Evolutionary conservation across 192 early-diverging fungal species (phyloP), one percentile per base, ranked within the genome.

Genomic region (Backusella morwellensis): DNA sequence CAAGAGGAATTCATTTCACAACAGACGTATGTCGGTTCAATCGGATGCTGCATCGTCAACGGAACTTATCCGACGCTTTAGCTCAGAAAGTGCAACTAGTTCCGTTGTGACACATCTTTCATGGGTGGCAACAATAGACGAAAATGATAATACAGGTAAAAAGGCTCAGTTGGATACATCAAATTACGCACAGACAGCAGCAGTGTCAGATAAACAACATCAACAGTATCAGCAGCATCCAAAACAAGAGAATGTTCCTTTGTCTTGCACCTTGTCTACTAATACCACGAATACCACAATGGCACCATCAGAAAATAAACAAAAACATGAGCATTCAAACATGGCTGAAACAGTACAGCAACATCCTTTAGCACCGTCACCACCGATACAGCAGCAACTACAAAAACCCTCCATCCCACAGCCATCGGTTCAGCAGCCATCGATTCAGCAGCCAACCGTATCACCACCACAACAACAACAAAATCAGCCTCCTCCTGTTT

Each of bases 101-200:
- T 47, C 70, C 23, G 70, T 72, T 8, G 70, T 44, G 1, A 50
- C 70, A 17, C 41, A 44, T 47, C 29, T 47, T 34, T 44, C 44
- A 29, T 72, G 40, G 29, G 70, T 29, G 23, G 17, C 34, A 5
- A 12, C 26, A 11, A 29, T 35, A 29, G 66, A 67, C 23, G 34
- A 54, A 1, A 54, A 12, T 29, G 12, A 63, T 54, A 54, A 54
- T 21, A 54, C 23, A 6, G 6, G 47, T 50, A 50, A 50, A 59
- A 59, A 29, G 56, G 6, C 54, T 26, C 23, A 54, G 8, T 54
- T 32, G 15, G 29, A 35, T 2, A 34, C 17, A 68, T 72, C 41
- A 72, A 44, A 41, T 44, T 41, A 72, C 70, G 70, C 70, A 72
- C 70, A 72, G 70, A 72, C 70, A 29, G n/a, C n/a, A 52, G n/a